phyloP scores from a whole-genome alignment of 1,284 basidiomycete genomes.

The Apiotrichum sp. region DNA sequence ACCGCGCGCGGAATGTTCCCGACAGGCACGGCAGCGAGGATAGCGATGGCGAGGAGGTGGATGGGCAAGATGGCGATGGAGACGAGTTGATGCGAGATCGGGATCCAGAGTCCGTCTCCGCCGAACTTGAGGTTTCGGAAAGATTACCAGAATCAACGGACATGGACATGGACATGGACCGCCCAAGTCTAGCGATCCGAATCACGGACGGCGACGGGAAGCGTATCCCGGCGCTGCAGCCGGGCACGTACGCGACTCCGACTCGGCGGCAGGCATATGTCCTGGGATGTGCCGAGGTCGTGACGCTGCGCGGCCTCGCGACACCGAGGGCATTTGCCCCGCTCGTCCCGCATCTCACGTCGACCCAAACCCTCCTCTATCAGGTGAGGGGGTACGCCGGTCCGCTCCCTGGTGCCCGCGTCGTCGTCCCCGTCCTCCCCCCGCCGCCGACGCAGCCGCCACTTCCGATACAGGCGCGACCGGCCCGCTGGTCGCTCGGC shows the following conservation, averaged over 20 bases:
- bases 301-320: neutral
- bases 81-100: neutral
- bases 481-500: neutral
- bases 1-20: neutral
- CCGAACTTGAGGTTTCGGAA: too few species aligned
- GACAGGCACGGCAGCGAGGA: neutral
- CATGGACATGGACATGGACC: neutral
- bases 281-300: neutral
- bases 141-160: neutral
- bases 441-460: neutral
- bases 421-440: neutral
- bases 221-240: neutral
- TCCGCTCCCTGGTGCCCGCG: neutral
- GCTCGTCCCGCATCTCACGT: neutral
- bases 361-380: neutral
- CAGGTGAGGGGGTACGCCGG: neutral
- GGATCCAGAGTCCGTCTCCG: too few species aligned
- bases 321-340: neutral
- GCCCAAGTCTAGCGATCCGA: neutral
- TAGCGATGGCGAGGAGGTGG: neutral
- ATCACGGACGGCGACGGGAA: neutral
- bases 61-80: neutral
- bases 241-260: neutral
- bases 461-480: neutral
- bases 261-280: neutral